Percentiles rank a stretch among this genome's conserved stretches.
Conservation (phyloP, 768 basidiomycete species). For the Mycena capillaripes region DNA sequence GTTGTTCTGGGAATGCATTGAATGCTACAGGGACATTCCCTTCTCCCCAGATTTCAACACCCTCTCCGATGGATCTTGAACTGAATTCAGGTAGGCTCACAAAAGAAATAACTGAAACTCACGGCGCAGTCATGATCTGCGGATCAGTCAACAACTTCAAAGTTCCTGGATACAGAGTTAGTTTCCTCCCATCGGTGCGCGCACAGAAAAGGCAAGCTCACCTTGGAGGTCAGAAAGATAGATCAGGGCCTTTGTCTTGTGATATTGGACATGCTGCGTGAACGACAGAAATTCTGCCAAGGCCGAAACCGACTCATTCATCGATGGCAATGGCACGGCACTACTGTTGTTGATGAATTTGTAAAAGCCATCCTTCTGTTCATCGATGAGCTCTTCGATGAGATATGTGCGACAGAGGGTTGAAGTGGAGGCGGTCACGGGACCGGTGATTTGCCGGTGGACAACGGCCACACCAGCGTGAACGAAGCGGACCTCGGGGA, state of each 20-base stretch:
- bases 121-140: not conserved
- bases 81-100: not conserved
- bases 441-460: not conserved
- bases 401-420: not conserved
- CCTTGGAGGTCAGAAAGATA: constrained; percentile 15
- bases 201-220: not conserved
- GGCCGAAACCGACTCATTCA: not conserved
- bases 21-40: not conserved
- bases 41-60: not conserved
- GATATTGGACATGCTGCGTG: constrained; percentile 3
- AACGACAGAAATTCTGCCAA: constrained; percentile 5
- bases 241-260: not conserved
- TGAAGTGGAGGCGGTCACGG: not conserved
- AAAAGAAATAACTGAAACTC: not conserved
- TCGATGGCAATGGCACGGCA: not conserved
- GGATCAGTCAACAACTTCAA: not conserved
- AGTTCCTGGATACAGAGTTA: not conserved
- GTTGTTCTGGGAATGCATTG: not conserved
- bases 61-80: not conserved
- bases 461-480: not conserved
- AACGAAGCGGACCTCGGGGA: constrained; percentile 12
- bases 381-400: constrained; percentile 8
- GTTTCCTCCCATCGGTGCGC: too few species aligned
- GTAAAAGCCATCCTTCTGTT: not conserved
- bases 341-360: constrained; percentile 13